Evolutionary conservation across 805 yeast species (phyloP), one percentile per base, ranked within the genome.

Genomic region (Starmerella sp.): DNA sequence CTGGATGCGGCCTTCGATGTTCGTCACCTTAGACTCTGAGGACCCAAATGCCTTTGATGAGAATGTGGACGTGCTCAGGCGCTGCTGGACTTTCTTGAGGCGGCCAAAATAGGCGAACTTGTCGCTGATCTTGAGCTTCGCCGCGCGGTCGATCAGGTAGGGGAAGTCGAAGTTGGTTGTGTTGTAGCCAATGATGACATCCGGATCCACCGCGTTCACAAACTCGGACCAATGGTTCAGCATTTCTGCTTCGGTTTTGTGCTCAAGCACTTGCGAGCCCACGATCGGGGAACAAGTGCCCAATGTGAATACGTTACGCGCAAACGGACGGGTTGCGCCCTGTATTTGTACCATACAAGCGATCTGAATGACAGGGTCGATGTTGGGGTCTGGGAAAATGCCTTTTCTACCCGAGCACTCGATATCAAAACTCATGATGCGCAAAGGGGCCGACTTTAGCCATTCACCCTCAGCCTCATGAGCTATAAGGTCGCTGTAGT

Each of bases 371-470:
- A 93, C 96, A 0, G 96, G 85, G 72, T 93, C 99, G 48, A 80
- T 77, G 58, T 85, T 85, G 1, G 99, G 84, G 66, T 93, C 98
- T 0, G 99, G 98, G 68, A 93, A 93, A 11, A 93, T 78, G 53
- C 98, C 98, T 60, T 87, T 85, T 70, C 99, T 80, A 46, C 98
- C 98, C 3, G 98, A 93, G 77, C 99, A 93, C 70, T 93, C 99
- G 58, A 93, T 93, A 75, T 93, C 99, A 68, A 93, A 91, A 10
- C 97, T 89, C 61, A 93, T 73, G 49, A 93, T 82, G 65, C 99
- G 83, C 57, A 93, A 75, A 0, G 98, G 98, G 0, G 98, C 97
- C 72, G 86, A 83, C 61, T 82, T 84, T 37, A 88, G 78, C 90
- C 95, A 95, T 57, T 90, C 89, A 5, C 96, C 97, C 66, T 91